Conservation (phyloP, 2,329 filamentous ascomycete species). For the Fusarium sp. region DNA sequence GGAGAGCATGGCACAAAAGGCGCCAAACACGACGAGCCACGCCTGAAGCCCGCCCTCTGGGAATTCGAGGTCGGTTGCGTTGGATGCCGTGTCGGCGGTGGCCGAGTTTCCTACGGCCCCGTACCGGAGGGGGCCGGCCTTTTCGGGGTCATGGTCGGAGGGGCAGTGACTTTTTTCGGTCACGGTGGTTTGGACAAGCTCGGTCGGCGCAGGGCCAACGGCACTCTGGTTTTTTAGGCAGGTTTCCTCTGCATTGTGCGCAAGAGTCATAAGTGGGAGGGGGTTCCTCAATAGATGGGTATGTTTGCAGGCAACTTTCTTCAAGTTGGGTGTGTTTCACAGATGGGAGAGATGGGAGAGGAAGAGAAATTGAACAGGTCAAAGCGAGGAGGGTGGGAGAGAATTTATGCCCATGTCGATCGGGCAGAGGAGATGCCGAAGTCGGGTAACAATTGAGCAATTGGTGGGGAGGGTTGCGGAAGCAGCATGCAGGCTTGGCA, state of each 20-base stretch:
- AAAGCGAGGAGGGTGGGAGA: background rate
- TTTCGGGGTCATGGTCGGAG: conserved; percentile 15
- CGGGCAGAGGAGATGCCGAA: background rate
- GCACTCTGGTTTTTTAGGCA: conserved; percentile 44
- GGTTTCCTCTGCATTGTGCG: conserved; percentile 47
- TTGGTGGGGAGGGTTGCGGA: conserved; percentile 7
- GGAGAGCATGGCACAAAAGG: conserved; percentile 74
- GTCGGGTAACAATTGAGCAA: conserved; percentile 21
- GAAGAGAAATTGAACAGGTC: background rate
- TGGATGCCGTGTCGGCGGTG: conserved; percentile 1
- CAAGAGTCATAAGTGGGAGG: conserved; percentile 26
- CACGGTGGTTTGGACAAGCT: conserved; percentile 12
- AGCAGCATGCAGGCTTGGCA: conserved; percentile 21
- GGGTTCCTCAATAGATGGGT: conserved; percentile 6
- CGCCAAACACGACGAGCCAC: conserved; percentile 79
- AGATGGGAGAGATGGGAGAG: background rate
- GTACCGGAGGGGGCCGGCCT: conserved; percentile 15
- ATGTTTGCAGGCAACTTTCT: background rate
- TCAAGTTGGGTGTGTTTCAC: background rate
- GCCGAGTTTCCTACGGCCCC: conserved; percentile 10
- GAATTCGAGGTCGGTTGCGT: conserved; percentile 17
- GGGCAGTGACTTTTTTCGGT: background rate
- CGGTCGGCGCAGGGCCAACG: conserved; percentile 10
- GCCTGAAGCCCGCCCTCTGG: conserved; percentile 73
- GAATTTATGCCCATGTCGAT: conserved; percentile 18